phyloP scores from a whole-genome alignment of 2,329 filamentous ascomycete species.

The Phaeosphaeriaceae sp. region DNA sequence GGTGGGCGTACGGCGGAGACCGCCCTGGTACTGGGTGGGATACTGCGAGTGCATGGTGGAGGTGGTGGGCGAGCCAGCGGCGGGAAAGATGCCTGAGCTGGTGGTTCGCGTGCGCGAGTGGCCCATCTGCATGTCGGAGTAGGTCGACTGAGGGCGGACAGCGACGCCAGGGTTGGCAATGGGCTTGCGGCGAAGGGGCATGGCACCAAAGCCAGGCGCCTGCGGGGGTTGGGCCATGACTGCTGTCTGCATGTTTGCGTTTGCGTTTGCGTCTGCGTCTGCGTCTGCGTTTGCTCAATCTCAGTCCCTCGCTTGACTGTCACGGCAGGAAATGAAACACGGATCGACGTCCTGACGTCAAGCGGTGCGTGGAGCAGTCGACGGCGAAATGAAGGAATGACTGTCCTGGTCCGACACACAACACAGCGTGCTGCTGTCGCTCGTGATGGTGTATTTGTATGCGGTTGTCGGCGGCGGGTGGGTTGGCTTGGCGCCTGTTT shows the following conservation, averaged over 20 bases:
- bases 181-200: conserved; percentile 45
- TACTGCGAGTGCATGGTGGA: conserved; percentile 45
- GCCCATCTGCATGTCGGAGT: conserved; percentile 32
- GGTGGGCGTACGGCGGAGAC: conserved; percentile 67
- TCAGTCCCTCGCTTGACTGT: conserved; percentile 26
- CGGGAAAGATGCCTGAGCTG: conserved; percentile 46
- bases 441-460: conserved; percentile 21
- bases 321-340: conserved; percentile 30
- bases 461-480: conserved; percentile 17
- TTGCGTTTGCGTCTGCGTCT: conserved; percentile 15
- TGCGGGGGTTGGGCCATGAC: conserved; percentile 36
- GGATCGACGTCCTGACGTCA: conserved; percentile 38
- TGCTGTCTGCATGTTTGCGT: conserved; percentile 36
- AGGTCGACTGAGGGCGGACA: conserved; percentile 35
- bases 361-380: conserved; percentile 12
- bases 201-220: conserved; percentile 33
- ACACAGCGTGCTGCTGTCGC: neutral
- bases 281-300: neutral
- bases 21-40: conserved; percentile 43
- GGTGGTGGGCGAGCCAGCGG: conserved; percentile 30
- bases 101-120: conserved; percentile 49
- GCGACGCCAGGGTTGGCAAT: conserved; percentile 41
- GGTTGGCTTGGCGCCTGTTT: conserved; percentile 35
- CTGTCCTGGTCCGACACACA: neutral
- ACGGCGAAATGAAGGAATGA: conserved; percentile 15